Conservation (phyloP, 2,329 filamentous ascomycete genomes). For the Chrysoporthe cubensis region DNA sequence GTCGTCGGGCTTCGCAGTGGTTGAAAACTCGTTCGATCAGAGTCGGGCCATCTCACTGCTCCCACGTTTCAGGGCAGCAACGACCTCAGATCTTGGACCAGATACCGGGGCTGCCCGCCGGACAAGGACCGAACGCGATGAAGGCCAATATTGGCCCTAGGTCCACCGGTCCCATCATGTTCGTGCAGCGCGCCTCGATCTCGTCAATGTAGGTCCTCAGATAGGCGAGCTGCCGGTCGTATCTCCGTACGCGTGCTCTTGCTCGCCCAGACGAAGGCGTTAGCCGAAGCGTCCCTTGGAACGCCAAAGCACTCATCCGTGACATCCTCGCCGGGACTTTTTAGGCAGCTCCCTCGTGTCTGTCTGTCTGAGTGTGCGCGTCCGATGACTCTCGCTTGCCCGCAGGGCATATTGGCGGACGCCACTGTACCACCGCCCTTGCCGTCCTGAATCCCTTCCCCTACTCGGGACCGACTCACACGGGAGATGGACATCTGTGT, state of each 20-base stretch:
- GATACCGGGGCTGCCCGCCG: neutral
- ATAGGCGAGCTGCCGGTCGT: conserved; percentile 22
- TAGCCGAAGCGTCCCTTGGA: neutral
- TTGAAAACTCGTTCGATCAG: neutral
- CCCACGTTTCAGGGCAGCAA: neutral
- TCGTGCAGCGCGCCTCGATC: conserved; percentile 13
- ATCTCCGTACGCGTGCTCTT: neutral
- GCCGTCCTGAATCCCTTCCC: neutral
- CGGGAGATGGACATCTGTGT: neutral
- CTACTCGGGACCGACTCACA: conserved; percentile 9
- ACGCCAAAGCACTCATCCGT: neutral
- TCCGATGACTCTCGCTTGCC: conserved; percentile 11
- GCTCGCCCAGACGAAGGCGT: neutral
- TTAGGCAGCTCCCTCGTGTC: neutral
- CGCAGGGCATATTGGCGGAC: conserved; percentile 14
- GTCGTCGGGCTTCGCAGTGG: neutral
- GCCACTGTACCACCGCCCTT: conserved; percentile 5
- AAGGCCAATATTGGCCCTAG: neutral
- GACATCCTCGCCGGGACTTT: neutral
- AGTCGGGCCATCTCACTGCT: neutral
- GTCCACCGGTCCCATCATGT: neutral
- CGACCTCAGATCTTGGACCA: neutral
- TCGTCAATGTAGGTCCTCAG: conserved; percentile 1
- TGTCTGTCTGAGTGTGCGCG: neutral
- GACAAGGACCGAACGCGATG: neutral